Conservation (phyloP, 768 basidiomycete genomes). For the Pisolithus sp. region DNA sequence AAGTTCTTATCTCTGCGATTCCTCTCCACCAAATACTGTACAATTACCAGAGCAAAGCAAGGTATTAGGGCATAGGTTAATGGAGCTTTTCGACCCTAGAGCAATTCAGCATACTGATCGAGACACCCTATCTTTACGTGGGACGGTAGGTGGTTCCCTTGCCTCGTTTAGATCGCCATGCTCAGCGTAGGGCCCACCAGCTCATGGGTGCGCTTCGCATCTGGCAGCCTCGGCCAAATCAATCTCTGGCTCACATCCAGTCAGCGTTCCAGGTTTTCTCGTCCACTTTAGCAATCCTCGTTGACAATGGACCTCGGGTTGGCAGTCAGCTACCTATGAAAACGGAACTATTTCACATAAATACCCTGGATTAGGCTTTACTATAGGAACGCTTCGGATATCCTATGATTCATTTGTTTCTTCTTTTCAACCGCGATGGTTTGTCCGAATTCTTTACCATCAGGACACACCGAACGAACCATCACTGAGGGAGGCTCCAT, state of each 20-base stretch:
- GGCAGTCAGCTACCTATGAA: slow-evolving; percentile 50
- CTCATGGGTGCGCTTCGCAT: slow-evolving; percentile 44
- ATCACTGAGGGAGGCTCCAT: slow-evolving; percentile 29
- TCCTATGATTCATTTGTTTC: slow-evolving; percentile 41
- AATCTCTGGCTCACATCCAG: slow-evolving; percentile 51
- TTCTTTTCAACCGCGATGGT: slow-evolving; percentile 33
- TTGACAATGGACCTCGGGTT: slow-evolving; percentile 2
- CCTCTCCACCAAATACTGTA: slow-evolving; percentile 64
- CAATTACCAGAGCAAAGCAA: slow-evolving; percentile 40
- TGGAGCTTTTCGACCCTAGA: slow-evolving; percentile 49
- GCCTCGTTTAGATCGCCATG: neutral
- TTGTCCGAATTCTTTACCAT: slow-evolving; percentile 29
- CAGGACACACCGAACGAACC: slow-evolving; percentile 36
- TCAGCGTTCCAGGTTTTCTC: slow-evolving; percentile 51
- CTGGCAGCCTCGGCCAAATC: slow-evolving; percentile 38
- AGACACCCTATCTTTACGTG: slow-evolving; percentile 43
- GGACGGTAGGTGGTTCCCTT: slow-evolving; percentile 42
- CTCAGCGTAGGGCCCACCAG: slow-evolving; percentile 20
- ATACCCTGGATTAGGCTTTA: slow-evolving; percentile 60
- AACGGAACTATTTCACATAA: slow-evolving; percentile 49
- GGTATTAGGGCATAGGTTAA: slow-evolving; percentile 48
- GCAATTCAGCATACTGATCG: slow-evolving; percentile 43
- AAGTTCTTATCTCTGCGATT: slow-evolving; percentile 57
- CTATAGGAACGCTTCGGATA: slow-evolving; percentile 54
- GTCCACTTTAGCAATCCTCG: neutral